These are phyloP conservation scores for Nannochloropsis oceanica DNA, from an alignment of 108 stramenopile species.

Conservation along the genomic window DNA sequence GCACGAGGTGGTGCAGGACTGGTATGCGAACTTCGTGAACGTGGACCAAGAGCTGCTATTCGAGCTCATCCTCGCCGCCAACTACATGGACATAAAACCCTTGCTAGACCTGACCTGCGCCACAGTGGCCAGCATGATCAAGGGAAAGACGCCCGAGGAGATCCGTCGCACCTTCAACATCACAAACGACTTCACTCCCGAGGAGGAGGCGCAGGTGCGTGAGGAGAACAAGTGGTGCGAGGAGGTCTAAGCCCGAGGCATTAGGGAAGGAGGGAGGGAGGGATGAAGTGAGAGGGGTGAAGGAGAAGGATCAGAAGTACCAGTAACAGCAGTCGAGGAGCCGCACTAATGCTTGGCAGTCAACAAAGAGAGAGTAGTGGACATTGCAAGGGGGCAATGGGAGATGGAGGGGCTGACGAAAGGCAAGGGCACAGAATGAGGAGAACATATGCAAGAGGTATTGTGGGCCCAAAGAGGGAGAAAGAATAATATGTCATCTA, in stretches of 20 bases:
- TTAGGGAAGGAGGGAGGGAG: too few species aligned
- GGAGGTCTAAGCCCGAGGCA: conserved; percentile 11
- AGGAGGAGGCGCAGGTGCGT: conserved; percentile 97
- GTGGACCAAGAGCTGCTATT: conserved; percentile 93
- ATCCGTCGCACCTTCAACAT: conserved; percentile 95
- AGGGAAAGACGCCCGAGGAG: conserved; percentile 87
- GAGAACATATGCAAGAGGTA: too few species aligned
- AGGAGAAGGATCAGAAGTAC: too few species aligned
- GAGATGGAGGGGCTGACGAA: too few species aligned
- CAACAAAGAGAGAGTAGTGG: too few species aligned
- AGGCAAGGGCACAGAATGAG: too few species aligned
- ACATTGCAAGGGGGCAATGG: too few species aligned
- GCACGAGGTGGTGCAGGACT: conserved; percentile 96
- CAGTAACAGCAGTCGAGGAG: too few species aligned
- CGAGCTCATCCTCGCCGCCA: conserved; percentile 94
- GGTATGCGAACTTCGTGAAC: conserved; percentile 97
- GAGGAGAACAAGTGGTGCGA: conserved; percentile 99
- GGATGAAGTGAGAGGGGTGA: too few species aligned
- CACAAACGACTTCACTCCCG: conserved; percentile 95
- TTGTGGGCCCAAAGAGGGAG: too few species aligned
- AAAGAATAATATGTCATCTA: too few species aligned
- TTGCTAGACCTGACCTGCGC: conserved; percentile 96
- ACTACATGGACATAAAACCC: conserved; percentile 89
- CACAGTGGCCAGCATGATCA: conserved; percentile 65
- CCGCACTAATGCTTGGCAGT: too few species aligned